Conservation (phyloP, 176 grass and related monocot genomes). For the Areca catechu region DNA sequence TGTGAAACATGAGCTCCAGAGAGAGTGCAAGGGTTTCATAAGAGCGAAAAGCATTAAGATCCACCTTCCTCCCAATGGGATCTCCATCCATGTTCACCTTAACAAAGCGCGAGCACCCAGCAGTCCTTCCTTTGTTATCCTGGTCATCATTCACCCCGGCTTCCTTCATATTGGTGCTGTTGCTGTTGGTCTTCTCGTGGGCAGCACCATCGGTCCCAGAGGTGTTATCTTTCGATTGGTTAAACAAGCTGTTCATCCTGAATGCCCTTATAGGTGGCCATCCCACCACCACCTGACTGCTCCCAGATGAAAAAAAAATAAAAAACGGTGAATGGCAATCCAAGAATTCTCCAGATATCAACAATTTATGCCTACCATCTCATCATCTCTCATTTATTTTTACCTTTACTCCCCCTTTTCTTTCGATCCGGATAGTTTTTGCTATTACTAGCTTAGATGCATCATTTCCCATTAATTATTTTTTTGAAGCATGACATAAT, state of each 20-base stretch:
- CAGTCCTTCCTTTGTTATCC: neutral
- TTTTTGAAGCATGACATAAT: too few species aligned
- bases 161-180: neutral
- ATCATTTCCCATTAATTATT: too few species aligned
- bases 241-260: conserved; percentile 44
- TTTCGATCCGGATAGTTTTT: too few species aligned
- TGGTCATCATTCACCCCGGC: neutral
- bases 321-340: too few species aligned
- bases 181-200: conserved; percentile 15
- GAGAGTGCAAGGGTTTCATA: conserved; percentile 26
- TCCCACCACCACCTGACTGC: conserved; percentile 34
- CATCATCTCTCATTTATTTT: too few species aligned
- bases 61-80: conserved; percentile 40
- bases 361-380: too few species aligned
- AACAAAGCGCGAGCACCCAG: conserved; percentile 16
- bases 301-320: neutral
- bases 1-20: conserved; percentile 36
- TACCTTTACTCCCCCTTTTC: too few species aligned
- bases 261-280: conserved; percentile 39
- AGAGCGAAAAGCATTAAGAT: conserved; percentile 28
- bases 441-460: too few species aligned
- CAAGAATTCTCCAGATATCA: too few species aligned
- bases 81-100: conserved; percentile 48
- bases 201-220: neutral
- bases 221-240: conserved; percentile 23